Base-by-base conservation (phyloP, 345 rosid genomes). In the Boechera retrofracta region DNA sequence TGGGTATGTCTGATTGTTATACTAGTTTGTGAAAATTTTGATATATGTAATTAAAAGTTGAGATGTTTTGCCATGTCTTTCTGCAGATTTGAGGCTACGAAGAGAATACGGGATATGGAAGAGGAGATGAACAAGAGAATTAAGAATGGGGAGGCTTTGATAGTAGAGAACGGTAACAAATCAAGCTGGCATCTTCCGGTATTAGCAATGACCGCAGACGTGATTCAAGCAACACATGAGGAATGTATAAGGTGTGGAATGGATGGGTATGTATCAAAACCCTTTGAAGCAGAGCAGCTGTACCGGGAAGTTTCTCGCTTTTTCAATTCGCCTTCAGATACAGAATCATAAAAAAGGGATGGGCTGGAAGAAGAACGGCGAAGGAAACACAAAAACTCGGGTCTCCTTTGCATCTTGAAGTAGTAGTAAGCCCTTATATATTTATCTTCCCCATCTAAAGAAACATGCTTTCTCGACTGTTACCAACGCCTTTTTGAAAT, bases 131-230 rank as follows among this genome's bases (percentile, higher is more conserved):
- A 82, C 67, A 75, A 53, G 86, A 71, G 54, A 83, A 28, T 1
- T 80, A 85, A 74, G 82, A 86, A 44, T 84, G 87, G 71, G 79
- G 83, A 55, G 73, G 67, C 28, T 67, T 77, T 7, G 41, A 33
- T 38, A 51, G 47, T 51, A 68, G 91, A 82, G 74, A 72, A 76
- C 15, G 77, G 72, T 52, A 82, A 79, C 39, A 52, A 75, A 71
- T 64, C 77, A 15, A 85, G 84, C 38, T 84, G 86, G 91, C 89
- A 81, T 56, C 69, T 92, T 5, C 91, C 93, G 2, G 84, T 94
- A 67, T 80, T 94, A 81, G 98, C 98, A 72, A 94, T 92, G 98
- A 94, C 98, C 0, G 98, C 98, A 41, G 98, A 94, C 59, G 97
- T 91, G 38, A 89, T 94, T 73, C 96, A 94, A 60, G 97, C 98